Conservation (phyloP, 2,329 filamentous ascomycete genomes). For the Chaetothyriales sp. region DNA sequence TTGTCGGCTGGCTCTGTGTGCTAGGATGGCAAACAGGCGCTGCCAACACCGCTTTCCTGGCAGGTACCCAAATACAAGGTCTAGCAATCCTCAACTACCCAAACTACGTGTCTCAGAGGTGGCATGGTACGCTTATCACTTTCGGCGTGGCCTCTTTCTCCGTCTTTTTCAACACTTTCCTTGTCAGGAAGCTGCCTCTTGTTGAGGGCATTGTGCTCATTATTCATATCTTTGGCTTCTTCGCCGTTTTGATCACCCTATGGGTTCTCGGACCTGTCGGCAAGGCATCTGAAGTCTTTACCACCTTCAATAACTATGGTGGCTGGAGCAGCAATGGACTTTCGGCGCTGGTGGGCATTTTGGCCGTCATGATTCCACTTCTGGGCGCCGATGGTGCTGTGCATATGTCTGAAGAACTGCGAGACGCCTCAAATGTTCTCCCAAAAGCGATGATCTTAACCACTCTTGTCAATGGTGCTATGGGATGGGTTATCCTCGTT, state of each 20-base stretch:
- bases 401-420: slow-evolving; percentile 26
- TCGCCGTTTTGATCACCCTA: slow-evolving; percentile 31
- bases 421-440: slow-evolving; percentile 25
- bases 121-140: slow-evolving; percentile 33
- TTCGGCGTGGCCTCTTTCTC: slow-evolving; percentile 28
- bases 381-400: slow-evolving; percentile 19
- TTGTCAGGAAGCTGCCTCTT: slow-evolving; percentile 27
- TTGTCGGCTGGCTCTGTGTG: slow-evolving; percentile 23
- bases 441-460: slow-evolving; percentile 27
- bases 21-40: slow-evolving; percentile 21
- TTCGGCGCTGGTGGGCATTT: slow-evolving; percentile 21
- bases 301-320: slow-evolving; percentile 26
- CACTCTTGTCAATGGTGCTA: slow-evolving; percentile 25
- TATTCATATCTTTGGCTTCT: slow-evolving; percentile 30
- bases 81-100: slow-evolving; percentile 32
- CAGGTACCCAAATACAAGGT: slow-evolving; percentile 33
- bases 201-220: slow-evolving; percentile 31
- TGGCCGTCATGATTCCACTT: slow-evolving; percentile 18
- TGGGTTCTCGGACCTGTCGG: slow-evolving; percentile 31
- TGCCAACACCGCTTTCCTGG: slow-evolving; percentile 26
- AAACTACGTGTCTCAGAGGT: slow-evolving; percentile 28
- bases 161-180: slow-evolving; percentile 31
- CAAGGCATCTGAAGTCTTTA: slow-evolving; percentile 27
- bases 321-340: slow-evolving; percentile 24
- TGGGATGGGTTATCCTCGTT: slow-evolving; percentile 27